These are phyloP conservation scores for Coemansia sp. DNA, from an alignment of 192 early-diverging fungal genomes.

Conservation along the genomic window DNA sequence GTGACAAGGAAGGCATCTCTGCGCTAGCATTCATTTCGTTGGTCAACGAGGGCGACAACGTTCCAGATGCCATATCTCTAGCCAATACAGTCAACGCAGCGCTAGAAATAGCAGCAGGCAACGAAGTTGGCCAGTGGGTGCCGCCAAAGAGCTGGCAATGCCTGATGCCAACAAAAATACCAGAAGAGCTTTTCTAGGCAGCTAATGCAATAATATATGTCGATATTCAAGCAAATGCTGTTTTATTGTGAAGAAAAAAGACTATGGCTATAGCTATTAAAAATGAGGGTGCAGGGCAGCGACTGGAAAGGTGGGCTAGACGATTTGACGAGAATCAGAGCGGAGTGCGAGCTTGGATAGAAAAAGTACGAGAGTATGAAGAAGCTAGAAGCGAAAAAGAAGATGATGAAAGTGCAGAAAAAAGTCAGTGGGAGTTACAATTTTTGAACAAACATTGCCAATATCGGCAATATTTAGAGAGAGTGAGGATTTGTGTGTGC, in stretches of 20 bases:
- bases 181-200: slow-evolving; percentile 21
- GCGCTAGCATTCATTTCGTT: slow-evolving; percentile 56
- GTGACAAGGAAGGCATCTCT: slow-evolving; percentile 40
- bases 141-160: slow-evolving; percentile 48
- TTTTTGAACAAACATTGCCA: too few species aligned
- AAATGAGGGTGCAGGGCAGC: neutral
- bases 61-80: slow-evolving; percentile 62
- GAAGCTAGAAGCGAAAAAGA: neutral
- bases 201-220: neutral
- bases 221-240: too few species aligned
- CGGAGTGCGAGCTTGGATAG: neutral
- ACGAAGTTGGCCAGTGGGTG: slow-evolving; percentile 16
- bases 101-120: slow-evolving; percentile 16
- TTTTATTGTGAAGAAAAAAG: too few species aligned
- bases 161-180: slow-evolving; percentile 30
- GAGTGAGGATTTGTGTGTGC: too few species aligned
- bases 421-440: too few species aligned
- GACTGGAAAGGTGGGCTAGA: neutral
- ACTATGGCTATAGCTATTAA: neutral
- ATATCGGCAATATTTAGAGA: too few species aligned
- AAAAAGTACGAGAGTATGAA: neutral
- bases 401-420: too few species aligned
- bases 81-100: slow-evolving; percentile 53
- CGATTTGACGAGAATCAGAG: neutral
- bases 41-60: slow-evolving; percentile 75